These are phyloP conservation scores for Trichophyton equinum DNA, from an alignment of 2,329 filamentous ascomycete genomes.

Conservation along the genomic window DNA sequence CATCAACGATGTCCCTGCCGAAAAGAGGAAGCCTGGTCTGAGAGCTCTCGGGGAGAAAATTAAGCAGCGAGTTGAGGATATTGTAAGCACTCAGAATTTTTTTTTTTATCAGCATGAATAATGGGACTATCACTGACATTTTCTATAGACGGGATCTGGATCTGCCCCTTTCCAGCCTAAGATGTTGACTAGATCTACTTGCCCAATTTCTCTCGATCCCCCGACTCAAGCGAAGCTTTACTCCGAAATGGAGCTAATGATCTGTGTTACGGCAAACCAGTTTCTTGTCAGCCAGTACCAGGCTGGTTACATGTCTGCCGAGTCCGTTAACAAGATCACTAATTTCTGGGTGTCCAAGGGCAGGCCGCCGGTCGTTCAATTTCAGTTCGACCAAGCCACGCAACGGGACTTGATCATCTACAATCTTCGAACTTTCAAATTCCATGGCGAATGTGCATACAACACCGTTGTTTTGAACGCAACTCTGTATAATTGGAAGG, in stretches of 20 bases:
- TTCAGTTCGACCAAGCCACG: slow-evolving; percentile 41
- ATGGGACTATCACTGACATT: neutral
- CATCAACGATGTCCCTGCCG: slow-evolving; percentile 19
- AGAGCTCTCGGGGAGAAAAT: slow-evolving; percentile 28
- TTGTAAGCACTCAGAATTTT: slow-evolving; percentile 19
- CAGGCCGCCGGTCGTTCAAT: slow-evolving; percentile 38
- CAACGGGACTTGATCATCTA: slow-evolving; percentile 37
- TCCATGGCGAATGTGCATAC: slow-evolving; percentile 32
- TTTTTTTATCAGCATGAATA: neutral
- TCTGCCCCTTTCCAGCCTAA: slow-evolving; percentile 12
- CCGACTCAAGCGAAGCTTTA: slow-evolving; percentile 33
- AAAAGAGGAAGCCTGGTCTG: slow-evolving; percentile 20
- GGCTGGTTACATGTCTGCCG: slow-evolving; percentile 26
- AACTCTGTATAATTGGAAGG: slow-evolving; percentile 39
- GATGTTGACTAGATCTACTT: slow-evolving; percentile 16
- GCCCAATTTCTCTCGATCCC: slow-evolving; percentile 30
- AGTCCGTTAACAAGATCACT: slow-evolving; percentile 29
- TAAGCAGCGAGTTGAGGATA: slow-evolving; percentile 27
- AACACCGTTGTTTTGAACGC: slow-evolving; percentile 33
- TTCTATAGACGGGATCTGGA: neutral
- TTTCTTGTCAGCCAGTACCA: slow-evolving; percentile 34
- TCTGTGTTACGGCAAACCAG: slow-evolving; percentile 33
- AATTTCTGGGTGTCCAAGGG: slow-evolving; percentile 36
- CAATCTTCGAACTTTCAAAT: slow-evolving; percentile 36
- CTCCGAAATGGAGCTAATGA: slow-evolving; percentile 35